Percentiles rank a stretch among this genome's conserved stretches.
Evolutionary conservation across 257 asterid species (phyloP).

Genomic region (Solanum virginianum): DNA sequence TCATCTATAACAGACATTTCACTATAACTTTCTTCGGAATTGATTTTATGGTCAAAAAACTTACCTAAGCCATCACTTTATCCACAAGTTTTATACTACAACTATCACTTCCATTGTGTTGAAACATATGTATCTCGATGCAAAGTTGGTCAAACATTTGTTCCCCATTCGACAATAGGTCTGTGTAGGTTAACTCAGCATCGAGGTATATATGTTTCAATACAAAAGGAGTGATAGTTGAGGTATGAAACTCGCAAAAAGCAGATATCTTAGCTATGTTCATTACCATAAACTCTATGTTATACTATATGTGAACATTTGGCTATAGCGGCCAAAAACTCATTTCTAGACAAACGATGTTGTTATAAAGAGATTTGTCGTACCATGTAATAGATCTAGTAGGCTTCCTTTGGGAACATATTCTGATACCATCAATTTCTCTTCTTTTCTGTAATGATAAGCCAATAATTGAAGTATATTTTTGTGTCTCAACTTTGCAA

Average conservation of each 20-base stretch:
- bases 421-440: conserved; percentile 70
- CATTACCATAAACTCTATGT: not conserved
- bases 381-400: conserved; percentile 67
- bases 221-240: not conserved
- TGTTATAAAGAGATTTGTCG: not conserved
- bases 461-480: conserved; percentile 74
- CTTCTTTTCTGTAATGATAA: conserved; percentile 68
- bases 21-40: not conserved
- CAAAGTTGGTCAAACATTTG: not conserved
- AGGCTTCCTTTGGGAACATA: conserved; percentile 67
- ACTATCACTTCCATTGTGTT: not conserved
- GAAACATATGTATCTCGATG: not conserved
- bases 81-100: not conserved
- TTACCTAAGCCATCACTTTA: not conserved
- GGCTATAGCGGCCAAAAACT: not conserved
- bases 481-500: conserved; percentile 46
- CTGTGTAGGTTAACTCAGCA: not conserved
- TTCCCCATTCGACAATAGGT: not conserved
- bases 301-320: not conserved
- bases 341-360: not conserved
- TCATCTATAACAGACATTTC: not conserved
- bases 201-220: not conserved
- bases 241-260: not conserved
- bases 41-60: not conserved
- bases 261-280: not conserved